These are phyloP conservation scores for Candida sonorensis DNA, from an alignment of 805 yeast genomes.

Conservation along the genomic window DNA sequence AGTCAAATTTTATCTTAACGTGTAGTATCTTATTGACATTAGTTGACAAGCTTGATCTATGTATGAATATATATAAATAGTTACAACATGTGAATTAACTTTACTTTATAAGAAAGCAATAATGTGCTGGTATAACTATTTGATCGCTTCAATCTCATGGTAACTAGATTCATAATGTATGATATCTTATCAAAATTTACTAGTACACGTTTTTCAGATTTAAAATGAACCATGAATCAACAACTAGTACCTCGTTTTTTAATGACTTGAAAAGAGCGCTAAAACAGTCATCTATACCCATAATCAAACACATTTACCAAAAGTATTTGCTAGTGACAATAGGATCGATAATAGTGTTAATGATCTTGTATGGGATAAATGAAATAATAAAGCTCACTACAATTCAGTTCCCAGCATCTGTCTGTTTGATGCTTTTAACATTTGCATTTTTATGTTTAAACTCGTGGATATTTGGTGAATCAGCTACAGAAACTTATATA, in stretches of 20 bases:
- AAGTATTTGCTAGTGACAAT: constrained; percentile 41
- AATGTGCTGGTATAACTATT: too few species aligned
- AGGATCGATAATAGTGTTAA: constrained; percentile 40
- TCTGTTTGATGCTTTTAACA: constrained; percentile 58
- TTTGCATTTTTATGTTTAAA: constrained; percentile 38
- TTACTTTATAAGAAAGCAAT: too few species aligned
- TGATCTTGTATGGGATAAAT: constrained; percentile 48
- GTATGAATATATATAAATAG: too few species aligned
- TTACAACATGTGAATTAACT: too few species aligned
- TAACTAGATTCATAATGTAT: too few species aligned
- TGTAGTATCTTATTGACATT: too few species aligned
- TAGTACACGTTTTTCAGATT: too few species aligned
- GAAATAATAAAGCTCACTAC: constrained; percentile 36
- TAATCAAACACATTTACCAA: constrained; percentile 29
- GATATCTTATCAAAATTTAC: too few species aligned
- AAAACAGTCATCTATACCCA: constrained; percentile 5
- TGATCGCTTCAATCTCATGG: too few species aligned
- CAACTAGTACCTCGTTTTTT: neutral
- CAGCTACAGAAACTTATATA: constrained; percentile 16
- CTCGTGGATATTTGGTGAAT: constrained; percentile 32
- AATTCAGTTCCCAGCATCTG: constrained; percentile 63
- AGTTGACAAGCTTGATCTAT: too few species aligned
- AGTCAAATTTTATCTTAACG: too few species aligned
- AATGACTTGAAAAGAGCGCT: constrained; percentile 1
- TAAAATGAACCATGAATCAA: too few species aligned